Conservation (phyloP, 257 asterid species). For the Catharanthus roseus region DNA sequence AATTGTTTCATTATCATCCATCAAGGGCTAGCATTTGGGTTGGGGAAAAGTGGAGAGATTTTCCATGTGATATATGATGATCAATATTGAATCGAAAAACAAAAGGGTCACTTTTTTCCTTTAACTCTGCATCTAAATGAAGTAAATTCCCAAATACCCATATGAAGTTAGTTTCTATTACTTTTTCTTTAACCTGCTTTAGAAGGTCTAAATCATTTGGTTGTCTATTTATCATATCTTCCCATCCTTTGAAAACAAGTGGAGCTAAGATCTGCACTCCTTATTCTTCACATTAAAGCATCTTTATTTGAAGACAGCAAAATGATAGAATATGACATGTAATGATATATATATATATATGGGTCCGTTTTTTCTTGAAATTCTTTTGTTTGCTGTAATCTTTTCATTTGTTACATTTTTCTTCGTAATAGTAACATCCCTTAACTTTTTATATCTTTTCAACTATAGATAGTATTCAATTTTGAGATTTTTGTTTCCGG, state of each 20-base stretch:
- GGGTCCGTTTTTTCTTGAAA: conserved; percentile 33
- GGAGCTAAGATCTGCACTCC: conserved; percentile 31
- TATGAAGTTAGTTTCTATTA: conserved; percentile 21
- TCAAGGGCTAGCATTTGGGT: not conserved
- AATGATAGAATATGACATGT: conserved; percentile 43
- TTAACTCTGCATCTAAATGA: conserved; percentile 5
- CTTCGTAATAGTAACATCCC: not conserved
- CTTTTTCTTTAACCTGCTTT: conserved; percentile 26
- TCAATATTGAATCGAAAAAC: not conserved
- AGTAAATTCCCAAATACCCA: conserved; percentile 18
- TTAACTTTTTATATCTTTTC: not conserved
- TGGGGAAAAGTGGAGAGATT: not conserved
- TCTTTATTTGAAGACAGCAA: conserved; percentile 36
- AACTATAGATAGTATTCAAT: not conserved
- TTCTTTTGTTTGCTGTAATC: conserved; percentile 18
- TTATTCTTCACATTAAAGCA: conserved; percentile 34
- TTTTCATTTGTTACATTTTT: not conserved
- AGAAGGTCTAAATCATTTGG: conserved; percentile 47
- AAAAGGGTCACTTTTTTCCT: not conserved
- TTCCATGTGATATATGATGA: not conserved
- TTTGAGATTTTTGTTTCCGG: no score
- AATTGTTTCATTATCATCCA: not conserved
- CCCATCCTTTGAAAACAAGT: conserved; percentile 24
- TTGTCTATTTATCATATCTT: conserved; percentile 25
- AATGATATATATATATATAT: conserved; percentile 40